Conservation (phyloP, 306 rosid genomes). For the Pueraria montana region DNA sequence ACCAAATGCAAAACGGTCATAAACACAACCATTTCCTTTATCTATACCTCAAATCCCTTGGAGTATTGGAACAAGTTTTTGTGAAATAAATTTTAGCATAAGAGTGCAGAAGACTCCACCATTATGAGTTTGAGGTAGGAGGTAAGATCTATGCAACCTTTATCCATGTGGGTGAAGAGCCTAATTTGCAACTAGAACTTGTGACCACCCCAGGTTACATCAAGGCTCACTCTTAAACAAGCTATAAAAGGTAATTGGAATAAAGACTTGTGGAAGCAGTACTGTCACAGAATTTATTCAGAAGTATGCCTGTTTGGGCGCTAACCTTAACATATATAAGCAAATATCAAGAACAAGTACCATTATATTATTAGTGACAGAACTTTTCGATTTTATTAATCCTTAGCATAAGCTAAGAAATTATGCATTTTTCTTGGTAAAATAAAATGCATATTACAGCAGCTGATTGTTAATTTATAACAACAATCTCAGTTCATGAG, state of each 20-base stretch:
- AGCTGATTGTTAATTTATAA: neutral
- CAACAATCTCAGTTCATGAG: constrained; percentile 3
- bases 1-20: too few species aligned
- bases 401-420: constrained; percentile 6
- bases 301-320: neutral
- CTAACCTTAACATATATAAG: constrained; percentile 8
- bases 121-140: too few species aligned
- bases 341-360: constrained; percentile 16
- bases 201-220: neutral
- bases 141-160: too few species aligned
- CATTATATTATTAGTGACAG: neutral
- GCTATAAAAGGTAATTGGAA: neutral
- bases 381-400: constrained; percentile 24
- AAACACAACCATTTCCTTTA: too few species aligned
- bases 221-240: neutral
- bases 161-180: too few species aligned
- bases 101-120: too few species aligned
- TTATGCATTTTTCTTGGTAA: neutral
- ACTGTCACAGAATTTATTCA: neutral
- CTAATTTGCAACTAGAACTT: too few species aligned
- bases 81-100: too few species aligned
- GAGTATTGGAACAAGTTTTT: too few species aligned
- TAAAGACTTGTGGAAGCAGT: neutral
- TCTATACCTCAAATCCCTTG: too few species aligned
- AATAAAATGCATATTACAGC: neutral